Evolutionary conservation across 2,329 filamentous ascomycete genomes (phyloP).

Genomic region (Ceratocystis destructans): DNA sequence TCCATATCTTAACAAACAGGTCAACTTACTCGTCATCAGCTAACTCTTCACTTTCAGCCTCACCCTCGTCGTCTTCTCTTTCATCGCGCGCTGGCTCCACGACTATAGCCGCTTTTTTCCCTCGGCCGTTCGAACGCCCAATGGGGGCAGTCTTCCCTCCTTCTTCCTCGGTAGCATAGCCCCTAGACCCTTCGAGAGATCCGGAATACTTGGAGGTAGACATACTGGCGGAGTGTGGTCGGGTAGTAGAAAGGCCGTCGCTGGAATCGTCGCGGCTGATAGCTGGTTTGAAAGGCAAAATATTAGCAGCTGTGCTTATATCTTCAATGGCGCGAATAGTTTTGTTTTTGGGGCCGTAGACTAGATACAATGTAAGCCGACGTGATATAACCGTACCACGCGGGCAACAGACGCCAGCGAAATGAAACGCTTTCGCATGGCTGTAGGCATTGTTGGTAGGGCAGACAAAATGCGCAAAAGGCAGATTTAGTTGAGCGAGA

Average conservation of each 20-base stretch:
- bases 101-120: not conserved
- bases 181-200: not conserved
- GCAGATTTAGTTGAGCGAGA: too few species aligned
- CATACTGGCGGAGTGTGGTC: not conserved
- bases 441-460: too few species aligned
- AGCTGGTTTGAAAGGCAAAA: not conserved
- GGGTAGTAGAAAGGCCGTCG: conserved; percentile 2
- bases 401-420: too few species aligned
- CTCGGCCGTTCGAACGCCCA: not conserved
- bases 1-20: not conserved
- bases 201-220: not conserved
- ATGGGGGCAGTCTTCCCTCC: not conserved
- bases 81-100: conserved; percentile 22
- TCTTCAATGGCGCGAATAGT: too few species aligned
- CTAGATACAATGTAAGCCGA: not conserved
- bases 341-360: not conserved
- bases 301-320: not conserved
- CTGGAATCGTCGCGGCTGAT: conserved; percentile 15
- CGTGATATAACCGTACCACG: too few species aligned
- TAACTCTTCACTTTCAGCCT: conserved; percentile 28
- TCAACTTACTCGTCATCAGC: conserved; percentile 33
- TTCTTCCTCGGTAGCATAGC: not conserved
- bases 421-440: too few species aligned
- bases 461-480: too few species aligned
- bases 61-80: conserved; percentile 23